phyloP scores from a whole-genome alignment of 805 yeast species.

The Spathaspora boniae region DNA sequence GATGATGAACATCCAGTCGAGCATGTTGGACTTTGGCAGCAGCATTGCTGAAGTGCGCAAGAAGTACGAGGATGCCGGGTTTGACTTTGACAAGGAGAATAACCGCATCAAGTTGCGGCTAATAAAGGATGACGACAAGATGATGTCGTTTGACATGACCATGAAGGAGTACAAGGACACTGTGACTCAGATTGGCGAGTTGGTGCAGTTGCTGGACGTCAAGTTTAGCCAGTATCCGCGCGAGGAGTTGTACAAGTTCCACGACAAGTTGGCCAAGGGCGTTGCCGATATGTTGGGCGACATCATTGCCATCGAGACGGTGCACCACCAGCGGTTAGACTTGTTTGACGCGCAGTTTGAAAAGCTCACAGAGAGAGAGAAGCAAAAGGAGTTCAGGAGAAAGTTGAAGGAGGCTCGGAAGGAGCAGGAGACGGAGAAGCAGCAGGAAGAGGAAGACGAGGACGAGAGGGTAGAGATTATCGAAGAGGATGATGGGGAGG shows the following conservation, averaged over 20 bases:
- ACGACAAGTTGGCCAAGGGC: constrained; percentile 23
- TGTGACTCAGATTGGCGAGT: constrained; percentile 24
- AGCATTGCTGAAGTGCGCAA: constrained; percentile 41
- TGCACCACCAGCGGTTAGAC: constrained; percentile 27
- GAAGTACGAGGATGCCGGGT: constrained; percentile 40
- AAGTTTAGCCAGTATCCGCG: constrained; percentile 22
- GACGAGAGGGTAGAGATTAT: neutral
- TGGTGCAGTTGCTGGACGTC: constrained; percentile 15
- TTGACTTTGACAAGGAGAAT: constrained; percentile 53
- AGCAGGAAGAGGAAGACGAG: neutral
- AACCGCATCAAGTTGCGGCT: constrained; percentile 36
- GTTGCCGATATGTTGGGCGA: constrained; percentile 28
- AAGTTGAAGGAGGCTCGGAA: constrained; percentile 22
- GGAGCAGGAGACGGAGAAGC: constrained; percentile 3
- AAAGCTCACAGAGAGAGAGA: constrained; percentile 27
- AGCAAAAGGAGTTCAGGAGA: constrained; percentile 29
- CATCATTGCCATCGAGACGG: constrained; percentile 23
- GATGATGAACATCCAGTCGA: constrained; percentile 41
- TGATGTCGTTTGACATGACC: constrained; percentile 24
- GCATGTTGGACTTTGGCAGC: constrained; percentile 42
- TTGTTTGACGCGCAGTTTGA: constrained; percentile 26
- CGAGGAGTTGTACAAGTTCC: constrained; percentile 21
- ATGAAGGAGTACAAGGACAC: constrained; percentile 24
- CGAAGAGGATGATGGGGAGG: constrained; percentile 4
- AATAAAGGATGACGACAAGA: constrained; percentile 20